Evolutionary conservation across 2,329 filamentous ascomycete species (phyloP).

Genomic region (Pleomassaria siparia): DNA sequence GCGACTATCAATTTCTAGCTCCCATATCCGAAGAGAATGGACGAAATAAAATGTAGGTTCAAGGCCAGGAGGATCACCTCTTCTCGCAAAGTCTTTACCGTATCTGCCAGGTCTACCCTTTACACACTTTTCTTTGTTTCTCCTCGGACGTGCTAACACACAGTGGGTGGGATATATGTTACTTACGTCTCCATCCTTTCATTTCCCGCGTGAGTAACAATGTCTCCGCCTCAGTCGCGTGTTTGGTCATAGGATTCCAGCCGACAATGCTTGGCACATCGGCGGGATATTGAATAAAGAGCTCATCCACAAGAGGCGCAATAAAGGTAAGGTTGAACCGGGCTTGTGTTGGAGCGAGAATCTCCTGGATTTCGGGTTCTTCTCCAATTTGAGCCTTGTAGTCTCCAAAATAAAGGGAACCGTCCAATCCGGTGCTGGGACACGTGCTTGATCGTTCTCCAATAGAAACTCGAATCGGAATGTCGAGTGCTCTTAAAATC

Average conservation of each 20-base stretch:
- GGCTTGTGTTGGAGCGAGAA: constrained; percentile 35
- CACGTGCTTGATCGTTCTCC: constrained; percentile 31
- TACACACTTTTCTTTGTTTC: no score
- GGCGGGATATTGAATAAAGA: constrained; percentile 37
- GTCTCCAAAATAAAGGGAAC: constrained; percentile 39
- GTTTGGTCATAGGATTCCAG: constrained; percentile 24
- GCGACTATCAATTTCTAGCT: no score
- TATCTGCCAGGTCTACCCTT: no score
- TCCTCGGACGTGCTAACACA: no score
- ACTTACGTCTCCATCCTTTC: constrained; percentile 30
- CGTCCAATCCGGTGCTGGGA: constrained; percentile 32
- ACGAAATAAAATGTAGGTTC: no score
- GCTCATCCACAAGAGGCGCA: constrained; percentile 39
- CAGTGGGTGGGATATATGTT: background rate
- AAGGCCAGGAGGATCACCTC: no score
- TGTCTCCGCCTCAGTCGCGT: constrained; percentile 26
- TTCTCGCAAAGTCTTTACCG: no score
- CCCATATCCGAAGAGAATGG: no score
- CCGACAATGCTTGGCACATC: constrained; percentile 36
- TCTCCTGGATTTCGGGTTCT: constrained; percentile 24
- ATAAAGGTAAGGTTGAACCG: constrained; percentile 35
- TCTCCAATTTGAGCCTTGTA: constrained; percentile 35
- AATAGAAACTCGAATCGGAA: constrained; percentile 39
- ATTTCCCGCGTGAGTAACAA: constrained; percentile 34
- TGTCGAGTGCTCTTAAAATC: constrained; percentile 28